Evolutionary conservation across 805 yeast genomes (phyloP), one percentile per base, ranked within the genome.

Genomic region (Tanozyma kutaoensis): DNA sequence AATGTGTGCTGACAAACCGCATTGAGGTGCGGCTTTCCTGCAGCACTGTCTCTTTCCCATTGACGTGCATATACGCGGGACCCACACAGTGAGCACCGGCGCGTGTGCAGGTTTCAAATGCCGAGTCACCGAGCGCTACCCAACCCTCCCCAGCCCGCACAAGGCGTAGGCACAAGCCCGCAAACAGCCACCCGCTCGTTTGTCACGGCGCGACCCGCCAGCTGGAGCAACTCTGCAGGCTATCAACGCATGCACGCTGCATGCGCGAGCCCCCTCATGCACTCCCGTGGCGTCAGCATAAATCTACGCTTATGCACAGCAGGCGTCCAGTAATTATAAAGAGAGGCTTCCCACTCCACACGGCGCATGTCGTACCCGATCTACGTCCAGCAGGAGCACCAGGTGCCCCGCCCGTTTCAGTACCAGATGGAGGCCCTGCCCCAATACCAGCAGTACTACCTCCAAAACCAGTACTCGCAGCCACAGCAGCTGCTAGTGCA

Each of bases 241-340:
- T 19, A 24, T 24, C 18, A 12, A 19, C n/a, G 14, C 17, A 12
- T 6, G 21, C 5, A 10, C 2, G 5, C 26, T 14, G 20, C 25
- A 13, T 6, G 14, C 8, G 14, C 7, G 8, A 14, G 8, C 20
- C 14, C 27, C 27, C 20, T 22, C 27, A 24, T 11, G 12, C 15
- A 24, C 8, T 10, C 16, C 16, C 28, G 28, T 25, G 21, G 14
- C 24, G 4, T 14, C 24, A 23, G 24, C 6, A 15, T 24, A 14
- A 14, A 23, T 24, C 28, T 24, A 25, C 28, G 21, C 14, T 18
- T 25, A 19, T 11, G 12, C 13, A 19, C 20, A 22, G 12, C 24
- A 24, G 28, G 28, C 21, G 21, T 20, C 28, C 28, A 25, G 21
- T 20, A 15, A 10, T n/a, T 21, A n/a, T n/a, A n/a, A 2, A 9